phyloP scores from a whole-genome alignment of 345 rosid species.

The Rhizophora mangle region DNA sequence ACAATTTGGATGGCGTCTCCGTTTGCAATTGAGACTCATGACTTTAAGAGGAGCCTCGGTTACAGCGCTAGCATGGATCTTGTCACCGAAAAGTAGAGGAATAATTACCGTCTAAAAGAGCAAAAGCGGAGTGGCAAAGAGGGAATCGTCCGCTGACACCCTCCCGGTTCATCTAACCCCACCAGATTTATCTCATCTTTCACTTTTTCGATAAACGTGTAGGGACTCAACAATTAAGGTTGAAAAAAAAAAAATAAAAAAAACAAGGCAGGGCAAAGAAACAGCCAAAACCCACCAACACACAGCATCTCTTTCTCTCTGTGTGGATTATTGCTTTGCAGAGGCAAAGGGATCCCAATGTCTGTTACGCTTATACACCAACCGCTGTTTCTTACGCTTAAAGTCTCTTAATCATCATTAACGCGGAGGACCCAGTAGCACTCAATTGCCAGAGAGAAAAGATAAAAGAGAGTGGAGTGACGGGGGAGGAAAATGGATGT shows the following conservation, averaged over 20 bases:
- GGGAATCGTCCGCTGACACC: conserved; percentile 3
- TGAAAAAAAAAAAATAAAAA: too few species aligned
- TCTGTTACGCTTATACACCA: conserved; percentile 18
- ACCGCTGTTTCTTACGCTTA: conserved; percentile 45
- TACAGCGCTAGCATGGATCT: neutral
- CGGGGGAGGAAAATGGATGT: conserved; percentile 55
- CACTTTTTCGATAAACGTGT: neutral
- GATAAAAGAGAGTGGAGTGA: neutral
- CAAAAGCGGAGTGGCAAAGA: too few species aligned
- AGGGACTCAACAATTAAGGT: neutral
- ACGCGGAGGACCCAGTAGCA: conserved; percentile 21
- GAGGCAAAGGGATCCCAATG: conserved; percentile 20
- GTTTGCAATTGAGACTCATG: conserved; percentile 4
- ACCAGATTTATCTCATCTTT: neutral
- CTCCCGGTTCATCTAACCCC: conserved; percentile 30
- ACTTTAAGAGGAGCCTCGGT: neutral
- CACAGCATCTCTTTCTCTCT: conserved; percentile 1
- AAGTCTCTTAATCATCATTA: conserved; percentile 42
- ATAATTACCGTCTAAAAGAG: neutral
- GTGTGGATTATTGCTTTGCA: conserved; percentile 9
- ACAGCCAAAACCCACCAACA: conserved; percentile 11
- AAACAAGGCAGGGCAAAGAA: neutral
- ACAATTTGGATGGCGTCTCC: neutral
- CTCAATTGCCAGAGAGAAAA: conserved; percentile 7
- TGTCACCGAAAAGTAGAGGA: neutral